A percentile compares a stretch with the other conserved stretches of the same genome.
Conservation (phyloP, 345 rosid species). For the Salix caprea region DNA sequence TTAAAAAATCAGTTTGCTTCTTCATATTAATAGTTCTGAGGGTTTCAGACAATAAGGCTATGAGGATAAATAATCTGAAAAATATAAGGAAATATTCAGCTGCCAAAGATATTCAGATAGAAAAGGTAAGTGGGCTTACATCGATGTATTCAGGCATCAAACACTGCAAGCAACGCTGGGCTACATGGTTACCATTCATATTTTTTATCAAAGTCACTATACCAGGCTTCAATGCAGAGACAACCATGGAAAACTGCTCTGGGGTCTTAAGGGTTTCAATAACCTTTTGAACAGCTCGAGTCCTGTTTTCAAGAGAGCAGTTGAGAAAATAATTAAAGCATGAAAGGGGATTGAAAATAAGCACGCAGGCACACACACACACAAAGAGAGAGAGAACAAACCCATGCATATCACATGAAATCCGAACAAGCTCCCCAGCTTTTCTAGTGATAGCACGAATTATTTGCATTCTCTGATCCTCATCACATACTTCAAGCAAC, state of each 20-base stretch:
- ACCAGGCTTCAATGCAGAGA: slow-evolving; percentile 58
- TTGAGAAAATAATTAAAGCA: slow-evolving; percentile 2
- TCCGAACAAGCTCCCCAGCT: slow-evolving; percentile 53
- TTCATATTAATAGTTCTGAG: not conserved
- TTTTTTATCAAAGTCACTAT: slow-evolving; percentile 66
- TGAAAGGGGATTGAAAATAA: not conserved
- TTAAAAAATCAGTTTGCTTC: not conserved
- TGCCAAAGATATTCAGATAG: not conserved
- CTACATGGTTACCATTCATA: slow-evolving; percentile 77
- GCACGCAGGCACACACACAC: not conserved
- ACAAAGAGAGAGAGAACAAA: slow-evolving; percentile 20
- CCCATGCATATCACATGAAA: slow-evolving; percentile 88
- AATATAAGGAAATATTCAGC: not conserved
- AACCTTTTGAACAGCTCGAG: slow-evolving; percentile 80
- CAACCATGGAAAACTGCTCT: slow-evolving; percentile 53
- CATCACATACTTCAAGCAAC: slow-evolving; percentile 67
- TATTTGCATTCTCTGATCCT: slow-evolving; percentile 56
- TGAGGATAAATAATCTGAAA: not conserved
- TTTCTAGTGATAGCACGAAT: slow-evolving; percentile 52
- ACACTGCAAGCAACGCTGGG: slow-evolving; percentile 64
- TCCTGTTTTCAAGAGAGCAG: slow-evolving; percentile 35
- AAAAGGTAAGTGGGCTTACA: slow-evolving; percentile 25
- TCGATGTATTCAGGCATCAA: slow-evolving; percentile 50
- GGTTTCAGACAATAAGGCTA: not conserved
- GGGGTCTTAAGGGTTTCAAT: slow-evolving; percentile 55